Evolutionary conservation across 2,329 filamentous ascomycete genomes (phyloP).

Genomic region (Ilyonectria robusta): DNA sequence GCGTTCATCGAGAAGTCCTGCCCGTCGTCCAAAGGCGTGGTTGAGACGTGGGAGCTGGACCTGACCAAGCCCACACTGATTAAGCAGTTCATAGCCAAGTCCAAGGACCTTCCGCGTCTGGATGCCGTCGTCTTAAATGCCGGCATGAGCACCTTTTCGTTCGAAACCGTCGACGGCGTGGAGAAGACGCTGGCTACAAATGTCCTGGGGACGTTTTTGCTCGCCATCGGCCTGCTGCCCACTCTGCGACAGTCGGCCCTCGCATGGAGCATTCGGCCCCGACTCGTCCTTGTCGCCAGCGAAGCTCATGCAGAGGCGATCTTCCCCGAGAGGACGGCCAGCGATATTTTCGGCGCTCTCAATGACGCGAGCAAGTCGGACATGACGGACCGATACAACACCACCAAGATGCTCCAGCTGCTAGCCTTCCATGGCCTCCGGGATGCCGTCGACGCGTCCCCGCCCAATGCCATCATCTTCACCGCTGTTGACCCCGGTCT

Average conservation of each 20-base stretch:
- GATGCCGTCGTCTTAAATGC: conserved; percentile 6
- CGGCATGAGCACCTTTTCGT: conserved; percentile 15
- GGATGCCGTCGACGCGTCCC: conserved; percentile 11
- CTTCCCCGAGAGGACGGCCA: conserved; percentile 10
- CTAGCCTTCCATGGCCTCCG: conserved; percentile 11
- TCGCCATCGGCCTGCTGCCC: conserved; percentile 22
- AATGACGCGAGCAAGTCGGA: conserved; percentile 7
- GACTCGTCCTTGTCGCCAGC: conserved; percentile 2
- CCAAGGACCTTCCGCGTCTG: conserved; percentile 3
- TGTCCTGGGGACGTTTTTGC: conserved; percentile 24
- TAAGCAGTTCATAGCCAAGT: conserved; percentile 1
- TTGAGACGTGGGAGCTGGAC: conserved; percentile 6
- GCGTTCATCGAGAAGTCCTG: not conserved
- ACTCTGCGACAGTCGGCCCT: conserved; percentile 16
- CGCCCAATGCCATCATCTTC: conserved; percentile 6
- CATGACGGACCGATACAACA: conserved; percentile 12
- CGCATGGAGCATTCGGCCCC: not conserved
- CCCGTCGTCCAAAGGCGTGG: conserved; percentile 4
- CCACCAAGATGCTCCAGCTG: conserved; percentile 20
- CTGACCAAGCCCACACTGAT: conserved; percentile 2
- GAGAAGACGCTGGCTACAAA: conserved; percentile 27
- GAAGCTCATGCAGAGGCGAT: conserved; percentile 4
- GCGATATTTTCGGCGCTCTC: conserved; percentile 17
- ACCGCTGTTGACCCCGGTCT: conserved; percentile 18
- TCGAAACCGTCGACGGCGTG: conserved; percentile 17